These are phyloP conservation scores for Plantago coronopus DNA, from an alignment of 305 asterid species.

Conservation along the genomic window DNA sequence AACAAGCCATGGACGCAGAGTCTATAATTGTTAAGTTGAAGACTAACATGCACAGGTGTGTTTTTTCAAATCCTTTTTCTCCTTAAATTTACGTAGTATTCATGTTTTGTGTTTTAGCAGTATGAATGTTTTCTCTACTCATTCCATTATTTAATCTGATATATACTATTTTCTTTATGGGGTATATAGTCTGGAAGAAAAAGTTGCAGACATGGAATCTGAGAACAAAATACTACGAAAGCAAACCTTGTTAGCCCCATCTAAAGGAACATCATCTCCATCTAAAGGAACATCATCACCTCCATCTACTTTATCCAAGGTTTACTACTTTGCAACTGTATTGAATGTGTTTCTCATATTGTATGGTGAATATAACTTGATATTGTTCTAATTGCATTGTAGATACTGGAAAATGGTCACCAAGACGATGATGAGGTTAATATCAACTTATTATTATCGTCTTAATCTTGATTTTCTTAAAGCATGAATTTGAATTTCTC, in stretches of 20 bases:
- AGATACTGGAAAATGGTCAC: constrained; percentile 84
- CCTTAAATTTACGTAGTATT: constrained; percentile 4
- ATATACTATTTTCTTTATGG: constrained; percentile 13
- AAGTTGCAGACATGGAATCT: constrained; percentile 77
- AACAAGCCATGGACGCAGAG: constrained; percentile 92
- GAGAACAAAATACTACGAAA: constrained; percentile 89
- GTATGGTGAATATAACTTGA: constrained; percentile 21
- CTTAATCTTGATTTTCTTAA: constrained; percentile 10
- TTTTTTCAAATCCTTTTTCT: constrained; percentile 4
- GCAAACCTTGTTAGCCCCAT: constrained; percentile 58
- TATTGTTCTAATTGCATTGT: constrained; percentile 31
- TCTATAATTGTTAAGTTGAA: constrained; percentile 80
- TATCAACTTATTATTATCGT: constrained; percentile 41
- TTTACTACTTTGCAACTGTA: constrained; percentile 22
- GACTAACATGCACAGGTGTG: constrained; percentile 72
- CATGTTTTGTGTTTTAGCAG: constrained; percentile 8
- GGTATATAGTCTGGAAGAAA: constrained; percentile 75
- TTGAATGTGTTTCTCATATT: constrained; percentile 10
- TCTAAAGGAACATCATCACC: constrained; percentile 45
- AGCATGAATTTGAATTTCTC: constrained; percentile 9
- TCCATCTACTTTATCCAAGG: constrained; percentile 52
- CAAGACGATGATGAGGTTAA: constrained; percentile 49
- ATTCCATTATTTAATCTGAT: constrained; percentile 1
- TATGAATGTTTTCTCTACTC: neutral
- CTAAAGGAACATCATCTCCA: constrained; percentile 52